Conservation (phyloP, 2,329 filamentous ascomycete genomes). For the Tolypocladium tundrense region DNA sequence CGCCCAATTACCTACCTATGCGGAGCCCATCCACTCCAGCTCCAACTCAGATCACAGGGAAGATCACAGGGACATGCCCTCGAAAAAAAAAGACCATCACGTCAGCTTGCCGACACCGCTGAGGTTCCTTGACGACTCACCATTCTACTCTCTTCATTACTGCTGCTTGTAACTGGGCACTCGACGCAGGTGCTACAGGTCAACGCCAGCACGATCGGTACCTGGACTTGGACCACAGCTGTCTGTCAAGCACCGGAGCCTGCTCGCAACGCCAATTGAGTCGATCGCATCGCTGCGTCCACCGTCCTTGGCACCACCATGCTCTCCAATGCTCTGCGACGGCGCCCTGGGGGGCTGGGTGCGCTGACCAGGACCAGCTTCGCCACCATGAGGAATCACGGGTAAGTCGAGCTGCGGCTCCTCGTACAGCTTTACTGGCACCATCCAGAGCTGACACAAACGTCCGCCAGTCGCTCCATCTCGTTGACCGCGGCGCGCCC, state of each 20-base stretch:
- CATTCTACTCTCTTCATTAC: background rate
- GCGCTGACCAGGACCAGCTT: conserved; percentile 7
- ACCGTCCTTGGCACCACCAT: conserved; percentile 4
- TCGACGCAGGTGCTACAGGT: background rate
- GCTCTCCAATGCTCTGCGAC: conserved; percentile 10
- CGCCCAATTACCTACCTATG: background rate
- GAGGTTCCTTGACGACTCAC: background rate
- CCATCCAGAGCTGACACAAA: background rate
- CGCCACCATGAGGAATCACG: conserved; percentile 5
- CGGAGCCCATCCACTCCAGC: background rate
- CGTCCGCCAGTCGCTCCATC: conserved; percentile 33
- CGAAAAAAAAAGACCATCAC: conserved; percentile 13
- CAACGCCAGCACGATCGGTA: background rate
- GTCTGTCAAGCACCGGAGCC: no score
- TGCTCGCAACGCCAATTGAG: background rate
- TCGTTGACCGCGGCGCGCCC: conserved; percentile 38
- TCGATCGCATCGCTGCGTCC: background rate
- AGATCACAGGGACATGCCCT: conserved; percentile 19
- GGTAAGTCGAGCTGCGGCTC: conserved; percentile 4
- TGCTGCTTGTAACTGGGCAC: background rate
- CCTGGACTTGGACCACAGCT: background rate
- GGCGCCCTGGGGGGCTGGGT: conserved; percentile 3
- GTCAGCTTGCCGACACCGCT: conserved; percentile 4
- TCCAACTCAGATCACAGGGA: conserved; percentile 18
- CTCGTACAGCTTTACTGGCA: background rate